These are phyloP conservation scores for Globisporangium sylvaticum DNA, from an alignment of 352 stramenopile species.

Conservation along the genomic window DNA sequence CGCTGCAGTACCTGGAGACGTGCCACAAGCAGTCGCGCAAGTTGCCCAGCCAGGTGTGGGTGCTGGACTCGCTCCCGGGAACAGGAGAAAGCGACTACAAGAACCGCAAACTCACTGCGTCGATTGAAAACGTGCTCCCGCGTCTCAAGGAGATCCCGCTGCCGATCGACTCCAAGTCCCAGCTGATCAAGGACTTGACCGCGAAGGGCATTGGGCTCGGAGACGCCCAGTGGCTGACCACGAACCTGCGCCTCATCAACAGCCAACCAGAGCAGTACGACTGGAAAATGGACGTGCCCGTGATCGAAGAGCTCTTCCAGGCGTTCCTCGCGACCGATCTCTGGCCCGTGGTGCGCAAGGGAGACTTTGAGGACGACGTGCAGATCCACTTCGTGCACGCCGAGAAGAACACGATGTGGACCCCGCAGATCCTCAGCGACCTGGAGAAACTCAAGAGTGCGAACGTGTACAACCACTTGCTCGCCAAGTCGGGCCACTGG, in stretches of 20 bases:
- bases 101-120: constrained; percentile 53
- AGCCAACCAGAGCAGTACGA: constrained; percentile 57
- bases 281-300: constrained; percentile 79
- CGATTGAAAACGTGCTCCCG: constrained; percentile 69
- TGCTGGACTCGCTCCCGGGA: constrained; percentile 68
- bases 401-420: constrained; percentile 79
- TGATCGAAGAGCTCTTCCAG: constrained; percentile 69
- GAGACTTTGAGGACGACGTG: constrained; percentile 25
- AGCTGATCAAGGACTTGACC: constrained; percentile 62
- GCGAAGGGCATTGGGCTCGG: constrained; percentile 52
- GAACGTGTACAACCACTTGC: constrained; percentile 60
- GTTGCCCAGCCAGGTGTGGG: constrained; percentile 57
- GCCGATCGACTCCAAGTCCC: constrained; percentile 63
- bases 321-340: constrained; percentile 67
- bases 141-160: constrained; percentile 68
- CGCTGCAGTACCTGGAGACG: constrained; percentile 59
- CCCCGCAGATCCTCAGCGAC: constrained; percentile 30
- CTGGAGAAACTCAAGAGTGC: constrained; percentile 42
- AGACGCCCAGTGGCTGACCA: constrained; percentile 81
- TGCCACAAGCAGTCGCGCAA: constrained; percentile 37
- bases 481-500: constrained; percentile 77
- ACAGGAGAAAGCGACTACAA: constrained; percentile 60
- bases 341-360: constrained; percentile 52
- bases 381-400: constrained; percentile 78
- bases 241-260: constrained; percentile 55